These are phyloP conservation scores for Singerocomus rubriflavus DNA, from an alignment of 1,284 basidiomycete genomes.

Conservation along the genomic window DNA sequence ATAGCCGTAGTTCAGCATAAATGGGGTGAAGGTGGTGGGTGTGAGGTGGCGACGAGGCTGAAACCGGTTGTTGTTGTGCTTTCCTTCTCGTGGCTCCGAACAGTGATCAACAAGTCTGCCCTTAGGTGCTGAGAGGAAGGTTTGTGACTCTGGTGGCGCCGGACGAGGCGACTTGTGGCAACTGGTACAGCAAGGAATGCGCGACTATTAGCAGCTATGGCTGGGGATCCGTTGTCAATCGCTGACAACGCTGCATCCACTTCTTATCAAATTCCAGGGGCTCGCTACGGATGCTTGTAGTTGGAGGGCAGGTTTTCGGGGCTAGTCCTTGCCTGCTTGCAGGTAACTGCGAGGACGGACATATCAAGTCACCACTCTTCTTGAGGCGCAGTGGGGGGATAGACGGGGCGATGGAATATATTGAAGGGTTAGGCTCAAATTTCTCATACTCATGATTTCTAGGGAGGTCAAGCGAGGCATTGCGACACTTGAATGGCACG, in stretches of 20 bases:
- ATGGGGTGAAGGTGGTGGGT: constrained; percentile 21
- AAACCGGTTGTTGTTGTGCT: constrained; percentile 26
- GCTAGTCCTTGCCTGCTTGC: constrained; percentile 29
- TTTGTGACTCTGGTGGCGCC: constrained; percentile 30
- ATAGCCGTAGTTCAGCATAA: too few relatives aligned
- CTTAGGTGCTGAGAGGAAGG: constrained; percentile 31
- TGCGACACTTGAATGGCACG: constrained; percentile 28
- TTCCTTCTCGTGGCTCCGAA: constrained; percentile 29
- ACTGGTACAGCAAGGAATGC: constrained; percentile 30
- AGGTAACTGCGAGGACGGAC: constrained; percentile 24
- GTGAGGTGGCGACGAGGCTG: constrained; percentile 33
- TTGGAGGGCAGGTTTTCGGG: constrained; percentile 22
- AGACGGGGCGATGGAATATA: constrained; percentile 32
- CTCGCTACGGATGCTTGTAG: constrained; percentile 30
- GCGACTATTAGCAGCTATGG: constrained; percentile 31
- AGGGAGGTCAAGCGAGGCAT: constrained; percentile 31
- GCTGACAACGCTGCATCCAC: constrained; percentile 28
- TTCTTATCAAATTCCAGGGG: too few relatives aligned
- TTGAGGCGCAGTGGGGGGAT: constrained; percentile 24
- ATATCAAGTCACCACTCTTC: constrained; percentile 25
- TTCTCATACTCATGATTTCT: too few relatives aligned
- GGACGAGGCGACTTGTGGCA: constrained; percentile 25
- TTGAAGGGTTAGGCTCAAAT: constrained; percentile 29
- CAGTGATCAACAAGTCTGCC: constrained; percentile 30
- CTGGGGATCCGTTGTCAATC: constrained; percentile 26